Conservation (phyloP, 2,329 filamentous ascomycete species). For the Aspergillus hiratsukae region DNA sequence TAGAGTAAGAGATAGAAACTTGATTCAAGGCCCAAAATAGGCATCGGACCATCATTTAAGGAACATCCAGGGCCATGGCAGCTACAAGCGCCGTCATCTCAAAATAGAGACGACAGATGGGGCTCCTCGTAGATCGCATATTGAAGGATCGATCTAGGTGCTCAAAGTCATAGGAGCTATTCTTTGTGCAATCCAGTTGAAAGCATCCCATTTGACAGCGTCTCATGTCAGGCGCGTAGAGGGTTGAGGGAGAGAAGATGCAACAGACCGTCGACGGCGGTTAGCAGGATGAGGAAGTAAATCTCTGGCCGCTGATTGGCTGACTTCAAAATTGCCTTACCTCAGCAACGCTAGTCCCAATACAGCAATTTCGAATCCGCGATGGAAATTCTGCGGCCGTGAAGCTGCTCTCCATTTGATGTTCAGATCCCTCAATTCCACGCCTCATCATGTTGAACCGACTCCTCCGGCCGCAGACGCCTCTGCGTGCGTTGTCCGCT, state of each 20-base stretch:
- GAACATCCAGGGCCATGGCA: slow-evolving; percentile 13
- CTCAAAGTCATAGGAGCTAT: background rate
- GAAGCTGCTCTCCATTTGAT: slow-evolving; percentile 7
- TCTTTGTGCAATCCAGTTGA: background rate
- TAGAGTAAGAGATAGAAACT: slow-evolving; percentile 2
- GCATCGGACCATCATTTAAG: slow-evolving; percentile 13
- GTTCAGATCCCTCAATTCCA: slow-evolving; percentile 15
- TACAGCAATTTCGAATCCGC: slow-evolving; percentile 16
- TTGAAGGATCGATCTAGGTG: slow-evolving; percentile 5
- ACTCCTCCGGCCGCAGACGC: slow-evolving; percentile 40
- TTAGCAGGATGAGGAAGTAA: slow-evolving; percentile 11
- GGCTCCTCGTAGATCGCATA: slow-evolving; percentile 22
- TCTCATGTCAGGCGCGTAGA: background rate
- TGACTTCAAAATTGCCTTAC: slow-evolving; percentile 14
- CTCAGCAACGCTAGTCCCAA: slow-evolving; percentile 27
- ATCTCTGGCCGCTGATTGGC: slow-evolving; percentile 22
- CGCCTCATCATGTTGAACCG: slow-evolving; percentile 39
- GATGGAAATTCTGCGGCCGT: slow-evolving; percentile 35
- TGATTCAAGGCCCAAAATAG: slow-evolving; percentile 11
- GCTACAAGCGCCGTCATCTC: slow-evolving; percentile 28
- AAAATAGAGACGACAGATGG: slow-evolving; percentile 21
- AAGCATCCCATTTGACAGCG: background rate
- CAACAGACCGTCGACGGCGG: background rate
- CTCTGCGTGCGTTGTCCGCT: slow-evolving; percentile 39
- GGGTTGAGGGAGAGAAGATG: background rate